Evolutionary conservation across 2,329 filamentous ascomycete species (phyloP).

Genomic region (Xylariaceae sp.): DNA sequence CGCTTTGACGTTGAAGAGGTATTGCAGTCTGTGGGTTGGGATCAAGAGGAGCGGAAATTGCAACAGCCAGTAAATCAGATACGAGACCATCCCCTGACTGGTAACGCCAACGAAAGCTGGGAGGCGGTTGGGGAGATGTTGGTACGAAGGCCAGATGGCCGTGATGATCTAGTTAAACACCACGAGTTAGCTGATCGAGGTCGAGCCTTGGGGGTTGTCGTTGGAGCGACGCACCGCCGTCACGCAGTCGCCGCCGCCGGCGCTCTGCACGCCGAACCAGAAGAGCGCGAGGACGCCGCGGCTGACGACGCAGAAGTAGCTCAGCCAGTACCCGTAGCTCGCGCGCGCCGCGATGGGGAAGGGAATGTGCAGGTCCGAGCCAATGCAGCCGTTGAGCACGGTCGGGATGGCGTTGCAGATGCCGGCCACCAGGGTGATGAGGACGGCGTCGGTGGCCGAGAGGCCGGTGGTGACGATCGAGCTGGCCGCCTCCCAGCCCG

Average conservation of each 20-base stretch:
- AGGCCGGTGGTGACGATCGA: slow-evolving; percentile 22
- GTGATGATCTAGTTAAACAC: too few species aligned
- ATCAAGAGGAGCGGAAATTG: slow-evolving; percentile 49
- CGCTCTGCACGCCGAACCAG: slow-evolving; percentile 44
- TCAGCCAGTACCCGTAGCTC: slow-evolving; percentile 31
- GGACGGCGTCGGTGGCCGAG: slow-evolving; percentile 37
- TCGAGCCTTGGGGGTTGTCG: too few species aligned
- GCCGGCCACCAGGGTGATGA: slow-evolving; percentile 39
- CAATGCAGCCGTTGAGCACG: slow-evolving; percentile 32
- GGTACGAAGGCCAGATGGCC: slow-evolving; percentile 48
- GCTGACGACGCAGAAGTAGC: slow-evolving; percentile 30
- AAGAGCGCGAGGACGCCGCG: slow-evolving; percentile 35
- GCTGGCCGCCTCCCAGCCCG: slow-evolving; percentile 22
- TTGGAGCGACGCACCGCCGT: too few species aligned
- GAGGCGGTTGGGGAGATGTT: slow-evolving; percentile 43
- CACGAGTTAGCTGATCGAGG: too few species aligned
- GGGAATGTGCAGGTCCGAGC: slow-evolving; percentile 24
- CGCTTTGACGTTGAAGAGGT: slow-evolving; percentile 39
- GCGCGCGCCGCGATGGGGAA: slow-evolving; percentile 36
- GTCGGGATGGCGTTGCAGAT: slow-evolving; percentile 40
- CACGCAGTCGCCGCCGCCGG: slow-evolving; percentile 49
- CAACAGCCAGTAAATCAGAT: slow-evolving; percentile 50
- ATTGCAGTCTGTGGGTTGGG: slow-evolving; percentile 45
- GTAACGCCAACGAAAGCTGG: slow-evolving; percentile 44
- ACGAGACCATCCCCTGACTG: slow-evolving; percentile 46